Evolutionary conservation across 2,329 filamentous ascomycete genomes (phyloP), one percentile per base, ranked within the genome.

Genomic region (Myriosclerotinia scirpicola): DNA sequence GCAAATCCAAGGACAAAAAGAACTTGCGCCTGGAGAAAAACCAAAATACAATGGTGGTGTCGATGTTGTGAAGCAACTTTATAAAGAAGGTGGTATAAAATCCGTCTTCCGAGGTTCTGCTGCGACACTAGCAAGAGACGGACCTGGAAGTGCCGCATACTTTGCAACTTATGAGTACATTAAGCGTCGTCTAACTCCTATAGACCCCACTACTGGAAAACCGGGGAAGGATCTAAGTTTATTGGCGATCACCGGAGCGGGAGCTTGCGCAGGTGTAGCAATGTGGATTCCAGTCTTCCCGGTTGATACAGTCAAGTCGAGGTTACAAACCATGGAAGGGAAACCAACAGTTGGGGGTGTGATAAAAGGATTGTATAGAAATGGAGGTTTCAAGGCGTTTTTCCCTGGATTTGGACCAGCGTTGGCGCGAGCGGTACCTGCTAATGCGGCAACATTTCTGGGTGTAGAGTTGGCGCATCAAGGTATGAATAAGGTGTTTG

Each of bases 201-300:
- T 90, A 75, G 92, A 97, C 75, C 87, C 87, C 3, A 80, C 84
- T 22, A 86, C 84, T 0, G 92, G 92, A 34, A 87, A 89, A 75
- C 85, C 90, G 2, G 86, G 83, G 5, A 93, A 93, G 53, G 83
- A 95, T 73, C 80, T 98, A 67, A 94, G 90, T 74, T 82, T 99
- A 70, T 81, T 86, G 2, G 95, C 95, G 14, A 85, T 99, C 67
- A 92, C 93, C 74, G 85, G 87, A 38, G 95, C 95, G 2, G 95
- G 95, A 73, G 95, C 91, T 70, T 91, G 89, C 5, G 95, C 95
- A 0, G 95, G 95, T 76, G 87, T 99, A 36, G 95, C 95, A 70
- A 99, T 99, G 95, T 99, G 95, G 95, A 95, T 97, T 72, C 93
- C 95, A 64, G 93, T 99, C 53, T 99, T 99, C 85, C 95, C 95